These are phyloP conservation scores for Verticillium longisporum DNA, from an alignment of 2,329 filamentous ascomycete species.

Conservation along the genomic window DNA sequence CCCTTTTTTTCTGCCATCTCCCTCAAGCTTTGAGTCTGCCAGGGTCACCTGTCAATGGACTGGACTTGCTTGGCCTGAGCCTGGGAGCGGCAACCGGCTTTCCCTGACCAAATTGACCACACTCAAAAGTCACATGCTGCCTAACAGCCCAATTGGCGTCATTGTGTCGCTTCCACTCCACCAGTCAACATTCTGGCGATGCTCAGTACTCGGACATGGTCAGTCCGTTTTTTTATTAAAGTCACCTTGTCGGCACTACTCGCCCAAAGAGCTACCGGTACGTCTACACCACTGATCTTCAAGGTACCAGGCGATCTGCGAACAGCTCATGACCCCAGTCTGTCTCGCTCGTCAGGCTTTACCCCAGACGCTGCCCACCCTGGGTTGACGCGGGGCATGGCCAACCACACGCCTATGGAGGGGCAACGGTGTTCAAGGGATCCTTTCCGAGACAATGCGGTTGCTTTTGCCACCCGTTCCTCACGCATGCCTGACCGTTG, in stretches of 20 bases:
- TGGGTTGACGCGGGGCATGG: neutral
- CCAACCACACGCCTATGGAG: neutral
- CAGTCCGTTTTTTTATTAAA: neutral
- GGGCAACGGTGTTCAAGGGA: neutral
- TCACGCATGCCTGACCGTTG: no score
- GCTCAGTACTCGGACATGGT: neutral
- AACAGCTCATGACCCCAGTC: neutral
- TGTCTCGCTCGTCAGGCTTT: neutral
- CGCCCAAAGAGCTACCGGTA: neutral
- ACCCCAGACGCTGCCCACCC: neutral
- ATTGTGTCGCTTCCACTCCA: neutral
- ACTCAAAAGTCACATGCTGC: neutral
- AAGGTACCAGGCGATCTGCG: neutral
- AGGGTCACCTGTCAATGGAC: neutral
- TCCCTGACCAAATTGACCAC: neutral
- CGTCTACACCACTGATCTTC: neutral
- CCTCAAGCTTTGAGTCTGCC: neutral
- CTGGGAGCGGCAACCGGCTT: neutral
- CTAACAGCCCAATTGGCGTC: neutral
- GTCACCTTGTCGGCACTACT: neutral
- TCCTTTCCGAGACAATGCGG: neutral
- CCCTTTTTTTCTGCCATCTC: neutral
- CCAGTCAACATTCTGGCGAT: neutral
- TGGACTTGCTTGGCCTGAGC: neutral
- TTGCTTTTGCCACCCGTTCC: neutral